These are phyloP conservation scores for Quercus lobata DNA, from an alignment of 331 rosid species.

Conservation along the genomic window DNA sequence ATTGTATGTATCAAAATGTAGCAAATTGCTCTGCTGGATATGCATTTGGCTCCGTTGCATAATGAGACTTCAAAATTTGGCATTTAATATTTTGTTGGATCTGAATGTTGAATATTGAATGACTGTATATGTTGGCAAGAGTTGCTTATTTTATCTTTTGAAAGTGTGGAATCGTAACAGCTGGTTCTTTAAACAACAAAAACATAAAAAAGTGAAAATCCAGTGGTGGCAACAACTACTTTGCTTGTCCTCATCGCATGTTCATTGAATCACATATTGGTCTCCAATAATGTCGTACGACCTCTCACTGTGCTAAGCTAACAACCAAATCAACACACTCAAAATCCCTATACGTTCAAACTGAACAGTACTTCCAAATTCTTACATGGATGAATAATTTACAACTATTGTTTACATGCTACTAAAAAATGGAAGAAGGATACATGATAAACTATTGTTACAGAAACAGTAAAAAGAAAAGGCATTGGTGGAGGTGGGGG, in stretches of 20 bases:
- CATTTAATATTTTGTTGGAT: too few relatives aligned
- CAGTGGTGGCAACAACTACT: too few relatives aligned
- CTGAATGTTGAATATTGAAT: too few relatives aligned
- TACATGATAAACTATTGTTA: conserved; percentile 14
- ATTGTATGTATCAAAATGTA: conserved; percentile 3
- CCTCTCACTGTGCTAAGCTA: neutral
- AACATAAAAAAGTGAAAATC: too few relatives aligned
- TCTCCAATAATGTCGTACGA: neutral
- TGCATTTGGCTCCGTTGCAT: neutral
- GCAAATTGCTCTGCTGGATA: neutral
- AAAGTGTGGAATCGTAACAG: neutral
- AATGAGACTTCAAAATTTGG: too few relatives aligned
- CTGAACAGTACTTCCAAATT: neutral
- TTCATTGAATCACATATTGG: too few relatives aligned
- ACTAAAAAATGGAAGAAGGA: neutral
- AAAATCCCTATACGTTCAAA: neutral
- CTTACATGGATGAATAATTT: neutral
- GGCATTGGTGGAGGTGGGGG: neutral
- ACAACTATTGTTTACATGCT: neutral
- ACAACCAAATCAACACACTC: neutral
- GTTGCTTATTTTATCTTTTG: neutral
- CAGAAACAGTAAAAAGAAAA: neutral
- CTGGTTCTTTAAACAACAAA: too few relatives aligned
- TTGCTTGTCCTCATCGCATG: too few relatives aligned
- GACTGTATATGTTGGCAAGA: neutral